Conservation (phyloP, 306 rosid genomes). For the Sicyos edulis region DNA sequence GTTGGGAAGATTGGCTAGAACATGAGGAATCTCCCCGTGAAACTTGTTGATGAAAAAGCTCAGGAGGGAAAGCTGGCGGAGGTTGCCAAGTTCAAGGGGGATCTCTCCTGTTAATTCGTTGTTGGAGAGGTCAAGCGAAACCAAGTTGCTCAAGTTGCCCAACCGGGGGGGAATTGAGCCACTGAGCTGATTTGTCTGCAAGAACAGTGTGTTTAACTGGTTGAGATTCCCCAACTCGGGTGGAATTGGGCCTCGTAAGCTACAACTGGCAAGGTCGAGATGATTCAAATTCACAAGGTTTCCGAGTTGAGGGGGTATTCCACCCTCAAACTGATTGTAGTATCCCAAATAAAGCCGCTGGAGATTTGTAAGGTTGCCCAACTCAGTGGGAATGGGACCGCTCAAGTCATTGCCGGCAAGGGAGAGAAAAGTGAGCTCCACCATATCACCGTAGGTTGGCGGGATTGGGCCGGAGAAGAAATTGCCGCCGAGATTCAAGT, state of each 20-base stretch:
- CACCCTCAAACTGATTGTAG: slow-evolving; percentile 68
- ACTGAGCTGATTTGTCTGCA: slow-evolving; percentile 75
- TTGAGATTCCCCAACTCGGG: slow-evolving; percentile 60
- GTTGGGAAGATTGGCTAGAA: slow-evolving; percentile 57
- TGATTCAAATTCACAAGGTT: slow-evolving; percentile 52
- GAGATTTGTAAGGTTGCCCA: slow-evolving; percentile 58
- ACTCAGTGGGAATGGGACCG: slow-evolving; percentile 61
- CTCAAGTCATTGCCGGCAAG: slow-evolving; percentile 80
- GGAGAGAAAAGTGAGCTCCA: slow-evolving; percentile 45
- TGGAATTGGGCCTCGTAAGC: slow-evolving; percentile 69
- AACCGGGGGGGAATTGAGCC: slow-evolving; percentile 60
- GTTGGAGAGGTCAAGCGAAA: slow-evolving; percentile 70
- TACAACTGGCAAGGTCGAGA: slow-evolving; percentile 75
- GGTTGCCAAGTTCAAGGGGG: slow-evolving; percentile 55
- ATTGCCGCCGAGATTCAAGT: slow-evolving; percentile 73
- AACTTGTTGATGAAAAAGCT: slow-evolving; percentile 76
- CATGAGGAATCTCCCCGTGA: slow-evolving; percentile 67
- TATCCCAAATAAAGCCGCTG: slow-evolving; percentile 66
- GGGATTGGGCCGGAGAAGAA: slow-evolving; percentile 63
- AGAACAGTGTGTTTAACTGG: slow-evolving; percentile 58
- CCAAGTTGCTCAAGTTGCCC: slow-evolving; percentile 56
- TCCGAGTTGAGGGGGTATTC: slow-evolving; percentile 56
- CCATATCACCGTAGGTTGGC: slow-evolving; percentile 49
- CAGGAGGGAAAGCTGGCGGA: slow-evolving; percentile 58
- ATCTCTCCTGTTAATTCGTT: slow-evolving; percentile 68